Percentiles rank a stretch among this genome's conserved stretches.
Conservation (phyloP, 169 alveolate species). For the Amoebophrya sp. region DNA sequence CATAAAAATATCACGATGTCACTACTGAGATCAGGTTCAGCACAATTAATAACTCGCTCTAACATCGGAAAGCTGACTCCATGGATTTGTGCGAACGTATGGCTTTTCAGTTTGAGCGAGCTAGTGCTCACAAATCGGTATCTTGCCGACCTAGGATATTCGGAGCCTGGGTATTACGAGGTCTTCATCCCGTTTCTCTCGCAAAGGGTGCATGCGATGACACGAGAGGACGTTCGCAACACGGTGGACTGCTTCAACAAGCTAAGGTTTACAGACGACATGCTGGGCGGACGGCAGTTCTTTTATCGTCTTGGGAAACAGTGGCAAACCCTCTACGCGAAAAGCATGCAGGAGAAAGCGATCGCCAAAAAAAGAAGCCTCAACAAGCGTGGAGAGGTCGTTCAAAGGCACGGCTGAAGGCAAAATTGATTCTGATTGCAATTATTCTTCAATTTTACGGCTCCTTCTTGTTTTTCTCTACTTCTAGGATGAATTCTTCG, state of each 20-base stretch:
- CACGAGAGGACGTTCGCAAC: neutral
- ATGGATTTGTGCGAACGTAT: neutral
- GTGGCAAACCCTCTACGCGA: constrained; percentile 8
- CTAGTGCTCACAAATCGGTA: neutral
- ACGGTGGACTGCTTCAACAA: neutral
- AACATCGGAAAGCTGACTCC: neutral
- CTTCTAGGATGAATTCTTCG: too few relatives aligned
- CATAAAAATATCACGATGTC: too few relatives aligned
- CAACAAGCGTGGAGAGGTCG: too few relatives aligned
- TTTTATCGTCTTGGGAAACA: neutral
- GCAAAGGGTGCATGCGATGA: neutral
- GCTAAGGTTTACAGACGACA: neutral
- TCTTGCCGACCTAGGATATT: neutral
- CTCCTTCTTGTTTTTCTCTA: too few relatives aligned
- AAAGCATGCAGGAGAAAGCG: neutral
- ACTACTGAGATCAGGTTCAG: too few relatives aligned
- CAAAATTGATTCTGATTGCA: too few relatives aligned
- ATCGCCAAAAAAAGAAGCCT: neutral
- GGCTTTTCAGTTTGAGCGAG: neutral
- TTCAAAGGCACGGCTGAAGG: too few relatives aligned
- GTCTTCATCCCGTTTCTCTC: neutral
- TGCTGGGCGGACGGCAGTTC: neutral
- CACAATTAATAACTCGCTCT: too few relatives aligned
- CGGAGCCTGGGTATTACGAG: neutral
- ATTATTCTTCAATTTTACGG: too few relatives aligned